Conservation (phyloP, 441 rosid genomes). For the Croton laevigatus region DNA sequence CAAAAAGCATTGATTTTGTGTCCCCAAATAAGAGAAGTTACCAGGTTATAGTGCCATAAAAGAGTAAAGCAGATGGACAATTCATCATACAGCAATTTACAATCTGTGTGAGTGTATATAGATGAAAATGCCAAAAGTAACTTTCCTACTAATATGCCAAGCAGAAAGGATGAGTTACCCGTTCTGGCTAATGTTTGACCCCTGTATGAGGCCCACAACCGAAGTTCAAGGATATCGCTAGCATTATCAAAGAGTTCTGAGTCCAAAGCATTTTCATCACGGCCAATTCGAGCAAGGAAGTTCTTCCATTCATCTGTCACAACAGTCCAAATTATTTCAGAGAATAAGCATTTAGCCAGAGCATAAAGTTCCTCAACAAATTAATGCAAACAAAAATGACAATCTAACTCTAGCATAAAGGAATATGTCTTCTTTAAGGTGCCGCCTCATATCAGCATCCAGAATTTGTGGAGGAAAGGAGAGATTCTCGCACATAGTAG, state of each 20-base stretch:
- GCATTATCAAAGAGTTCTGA: constrained; percentile 67
- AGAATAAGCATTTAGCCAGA: not conserved
- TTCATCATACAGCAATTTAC: constrained; percentile 1
- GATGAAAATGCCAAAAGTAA: not conserved
- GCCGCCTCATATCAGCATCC: not conserved
- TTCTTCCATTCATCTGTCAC: constrained; percentile 95
- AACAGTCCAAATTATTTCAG: constrained; percentile 18
- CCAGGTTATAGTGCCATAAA: not conserved
- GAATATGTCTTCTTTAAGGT: not conserved
- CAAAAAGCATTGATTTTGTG: not conserved
- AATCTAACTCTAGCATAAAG: not conserved
- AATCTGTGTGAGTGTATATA: not conserved
- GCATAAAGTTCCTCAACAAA: not conserved
- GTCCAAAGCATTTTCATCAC: constrained; percentile 80
- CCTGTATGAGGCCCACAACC: constrained; percentile 98
- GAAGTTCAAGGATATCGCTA: constrained; percentile 86
- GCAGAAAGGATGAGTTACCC: constrained; percentile 37
- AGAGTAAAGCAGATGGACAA: not conserved
- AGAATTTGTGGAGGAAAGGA: not conserved
- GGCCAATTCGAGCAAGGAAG: constrained; percentile 94
- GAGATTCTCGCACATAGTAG: not conserved
- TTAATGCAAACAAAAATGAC: not conserved
- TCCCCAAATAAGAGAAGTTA: not conserved
- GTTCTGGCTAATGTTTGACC: constrained; percentile 98
- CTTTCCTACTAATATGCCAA: not conserved